Evolutionary conservation across 441 rosid species (phyloP).

Genomic region (Geranium incanum): DNA sequence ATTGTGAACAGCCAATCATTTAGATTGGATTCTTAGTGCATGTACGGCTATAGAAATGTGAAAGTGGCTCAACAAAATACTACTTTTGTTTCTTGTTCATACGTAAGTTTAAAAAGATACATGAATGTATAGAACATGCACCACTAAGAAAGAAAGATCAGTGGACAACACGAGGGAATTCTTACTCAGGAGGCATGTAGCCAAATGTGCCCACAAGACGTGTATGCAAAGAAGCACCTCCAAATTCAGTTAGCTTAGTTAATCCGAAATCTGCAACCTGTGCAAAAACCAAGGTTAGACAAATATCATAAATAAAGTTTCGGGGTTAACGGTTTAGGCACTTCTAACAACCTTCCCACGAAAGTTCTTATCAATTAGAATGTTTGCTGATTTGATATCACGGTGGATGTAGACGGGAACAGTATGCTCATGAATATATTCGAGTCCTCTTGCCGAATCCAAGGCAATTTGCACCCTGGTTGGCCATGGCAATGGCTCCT

Average conservation of each 20-base stretch:
- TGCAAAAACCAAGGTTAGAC: conserved; percentile 12
- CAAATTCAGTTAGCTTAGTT: conserved; percentile 78
- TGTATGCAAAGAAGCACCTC: conserved; percentile 54
- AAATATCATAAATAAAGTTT: conserved; percentile 8
- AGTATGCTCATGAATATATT: conserved; percentile 92
- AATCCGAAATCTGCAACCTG: conserved; percentile 98
- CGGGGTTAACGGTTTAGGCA: conserved; percentile 6
- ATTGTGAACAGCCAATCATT: no score
- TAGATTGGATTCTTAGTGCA: no score
- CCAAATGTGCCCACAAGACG: conserved; percentile 95
- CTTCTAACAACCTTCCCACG: conserved; percentile 55
- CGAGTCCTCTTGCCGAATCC: conserved; percentile 95
- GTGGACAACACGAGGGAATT: neutral
- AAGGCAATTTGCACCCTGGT: conserved; percentile 86
- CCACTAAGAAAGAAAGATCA: neutral
- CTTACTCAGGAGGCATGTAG: conserved; percentile 99
- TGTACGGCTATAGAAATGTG: no score
- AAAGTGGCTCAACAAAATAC: neutral
- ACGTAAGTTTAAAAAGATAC: neutral
- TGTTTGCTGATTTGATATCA: conserved; percentile 93
- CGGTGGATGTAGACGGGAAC: conserved; percentile 95
- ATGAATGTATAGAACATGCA: neutral
- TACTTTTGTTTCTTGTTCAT: neutral
- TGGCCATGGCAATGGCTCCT: conserved; percentile 73
- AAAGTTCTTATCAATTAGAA: conserved; percentile 75